Percentiles rank a stretch among this genome's conserved stretches.
phyloP scores from a whole-genome alignment of 2,329 filamentous ascomycete species.

The Didymellaceae sp. region DNA sequence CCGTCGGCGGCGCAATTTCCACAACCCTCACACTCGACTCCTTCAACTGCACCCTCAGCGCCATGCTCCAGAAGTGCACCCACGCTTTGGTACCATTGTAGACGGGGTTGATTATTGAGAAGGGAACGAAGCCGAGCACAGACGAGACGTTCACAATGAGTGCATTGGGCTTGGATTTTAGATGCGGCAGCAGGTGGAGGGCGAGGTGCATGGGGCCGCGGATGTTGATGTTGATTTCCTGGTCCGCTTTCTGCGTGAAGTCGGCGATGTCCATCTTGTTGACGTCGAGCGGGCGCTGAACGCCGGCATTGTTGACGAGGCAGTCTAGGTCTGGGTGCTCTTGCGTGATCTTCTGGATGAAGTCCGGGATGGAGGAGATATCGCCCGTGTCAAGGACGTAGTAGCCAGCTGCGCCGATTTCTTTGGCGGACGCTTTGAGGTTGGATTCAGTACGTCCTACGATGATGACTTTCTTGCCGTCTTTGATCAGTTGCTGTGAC shows the following conservation, averaged over 20 bases:
- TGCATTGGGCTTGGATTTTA: constrained; percentile 52
- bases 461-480: constrained; percentile 60
- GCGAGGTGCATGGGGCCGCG: constrained; percentile 64
- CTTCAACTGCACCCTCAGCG: constrained; percentile 59
- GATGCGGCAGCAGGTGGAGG: constrained; percentile 57
- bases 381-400: constrained; percentile 61
- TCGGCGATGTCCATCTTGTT: constrained; percentile 45
- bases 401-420: constrained; percentile 58
- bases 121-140: constrained; percentile 61
- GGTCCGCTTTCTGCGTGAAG: constrained; percentile 59
- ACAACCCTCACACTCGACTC: constrained; percentile 56
- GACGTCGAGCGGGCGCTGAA: constrained; percentile 61
- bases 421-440: constrained; percentile 52
- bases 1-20: constrained; percentile 63
- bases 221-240: constrained; percentile 66
- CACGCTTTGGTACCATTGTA: constrained; percentile 67
- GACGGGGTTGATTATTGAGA: constrained; percentile 62
- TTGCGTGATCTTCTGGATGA: constrained; percentile 54
- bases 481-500: constrained; percentile 53
- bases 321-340: constrained; percentile 65
- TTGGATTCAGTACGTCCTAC: constrained; percentile 63
- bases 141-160: constrained; percentile 63
- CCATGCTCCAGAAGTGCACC: constrained; percentile 64
- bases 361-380: constrained; percentile 52
- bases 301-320: constrained; percentile 65